Percentiles rank a stretch among this genome's conserved stretches.
These are phyloP conservation scores for Fusarium chaquense DNA, from an alignment of 2,329 filamentous ascomycete species.

Conservation along the genomic window DNA sequence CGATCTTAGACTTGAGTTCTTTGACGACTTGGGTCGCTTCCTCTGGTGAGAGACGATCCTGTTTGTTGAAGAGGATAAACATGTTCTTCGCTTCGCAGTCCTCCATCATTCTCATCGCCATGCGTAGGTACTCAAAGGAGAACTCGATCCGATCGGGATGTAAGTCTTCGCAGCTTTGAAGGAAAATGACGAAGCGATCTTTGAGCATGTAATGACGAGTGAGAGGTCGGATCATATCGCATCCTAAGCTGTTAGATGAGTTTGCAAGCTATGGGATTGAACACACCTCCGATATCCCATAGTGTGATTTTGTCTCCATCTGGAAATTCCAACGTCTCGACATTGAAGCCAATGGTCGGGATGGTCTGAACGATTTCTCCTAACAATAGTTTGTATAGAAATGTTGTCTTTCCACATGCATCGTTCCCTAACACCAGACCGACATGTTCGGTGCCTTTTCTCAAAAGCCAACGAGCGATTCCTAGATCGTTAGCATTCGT, in stretches of 20 bases:
- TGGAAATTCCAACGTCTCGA: slow-evolving; percentile 74
- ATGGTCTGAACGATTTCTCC: slow-evolving; percentile 94
- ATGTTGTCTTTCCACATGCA: slow-evolving; percentile 76
- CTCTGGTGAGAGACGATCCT: slow-evolving; percentile 44
- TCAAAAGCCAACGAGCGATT: slow-evolving; percentile 43
- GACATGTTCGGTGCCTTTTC: slow-evolving; percentile 32
- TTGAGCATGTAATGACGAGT: slow-evolving; percentile 46
- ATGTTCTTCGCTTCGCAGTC: slow-evolving; percentile 41
- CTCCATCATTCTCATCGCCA: slow-evolving; percentile 34
- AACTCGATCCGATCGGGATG: slow-evolving; percentile 41
- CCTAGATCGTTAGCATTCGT: slow-evolving; percentile 21
- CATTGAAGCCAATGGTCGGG: slow-evolving; percentile 95
- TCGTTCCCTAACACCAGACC: slow-evolving; percentile 45
- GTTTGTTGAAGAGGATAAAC: slow-evolving; percentile 51
- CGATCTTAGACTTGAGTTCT: slow-evolving; percentile 13
- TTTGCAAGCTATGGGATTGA: accelerated
- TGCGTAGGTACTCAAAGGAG: slow-evolving; percentile 47
- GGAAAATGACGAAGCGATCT: slow-evolving; percentile 47
- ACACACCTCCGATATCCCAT: slow-evolving; percentile 50
- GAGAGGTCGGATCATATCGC: slow-evolving; percentile 47
- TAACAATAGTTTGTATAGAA: slow-evolving; percentile 86
- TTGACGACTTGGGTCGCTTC: slow-evolving; percentile 33
- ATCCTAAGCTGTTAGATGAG: slow-evolving; percentile 31
- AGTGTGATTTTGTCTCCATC: slow-evolving; percentile 41
- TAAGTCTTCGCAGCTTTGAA: slow-evolving; percentile 48